Evolutionary conservation across 2,329 filamentous ascomycete genomes (phyloP).

Genomic region (Colletotrichum sansevieriae): DNA sequence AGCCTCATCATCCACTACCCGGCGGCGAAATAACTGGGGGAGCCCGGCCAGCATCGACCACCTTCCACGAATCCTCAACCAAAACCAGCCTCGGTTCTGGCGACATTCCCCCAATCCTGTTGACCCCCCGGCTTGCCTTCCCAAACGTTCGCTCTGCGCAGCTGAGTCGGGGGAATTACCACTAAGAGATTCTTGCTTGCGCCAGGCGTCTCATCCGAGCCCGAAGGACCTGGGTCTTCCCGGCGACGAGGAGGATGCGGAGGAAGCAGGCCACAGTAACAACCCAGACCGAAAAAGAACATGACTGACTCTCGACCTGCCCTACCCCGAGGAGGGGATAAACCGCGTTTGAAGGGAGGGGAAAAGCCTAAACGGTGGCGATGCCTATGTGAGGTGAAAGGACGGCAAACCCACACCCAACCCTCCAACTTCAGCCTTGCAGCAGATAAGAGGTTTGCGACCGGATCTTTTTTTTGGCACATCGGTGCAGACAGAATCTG

Average conservation of each 20-base stretch:
- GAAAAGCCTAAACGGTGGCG: constrained; percentile 38
- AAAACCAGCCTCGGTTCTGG: constrained; percentile 25
- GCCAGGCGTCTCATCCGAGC: constrained; percentile 39
- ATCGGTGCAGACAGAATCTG: background rate
- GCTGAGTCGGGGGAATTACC: constrained; percentile 38
- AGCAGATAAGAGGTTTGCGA: constrained; percentile 3
- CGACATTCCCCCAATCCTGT: no score
- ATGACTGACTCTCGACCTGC: constrained; percentile 28
- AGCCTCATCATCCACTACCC: constrained; percentile 20
- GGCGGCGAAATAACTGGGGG: background rate
- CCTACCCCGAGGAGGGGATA: constrained; percentile 19
- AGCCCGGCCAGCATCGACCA: constrained; percentile 16
- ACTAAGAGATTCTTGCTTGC: constrained; percentile 21
- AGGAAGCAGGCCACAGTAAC: constrained; percentile 14
- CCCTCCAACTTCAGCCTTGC: background rate
- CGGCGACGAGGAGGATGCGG: constrained; percentile 10
- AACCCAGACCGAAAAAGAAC: background rate
- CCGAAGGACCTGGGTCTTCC: constrained; percentile 32
- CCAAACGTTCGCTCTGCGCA: constrained; percentile 4
- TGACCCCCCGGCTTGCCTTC: background rate
- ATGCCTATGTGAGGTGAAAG: constrained; percentile 22
- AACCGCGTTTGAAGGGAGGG: constrained; percentile 31
- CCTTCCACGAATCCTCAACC: background rate
- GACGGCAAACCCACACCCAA: constrained; percentile 2
- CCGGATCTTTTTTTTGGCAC: background rate